Base-by-base conservation (phyloP, 306 rosid species). In the Lathyrus aphaca region DNA sequence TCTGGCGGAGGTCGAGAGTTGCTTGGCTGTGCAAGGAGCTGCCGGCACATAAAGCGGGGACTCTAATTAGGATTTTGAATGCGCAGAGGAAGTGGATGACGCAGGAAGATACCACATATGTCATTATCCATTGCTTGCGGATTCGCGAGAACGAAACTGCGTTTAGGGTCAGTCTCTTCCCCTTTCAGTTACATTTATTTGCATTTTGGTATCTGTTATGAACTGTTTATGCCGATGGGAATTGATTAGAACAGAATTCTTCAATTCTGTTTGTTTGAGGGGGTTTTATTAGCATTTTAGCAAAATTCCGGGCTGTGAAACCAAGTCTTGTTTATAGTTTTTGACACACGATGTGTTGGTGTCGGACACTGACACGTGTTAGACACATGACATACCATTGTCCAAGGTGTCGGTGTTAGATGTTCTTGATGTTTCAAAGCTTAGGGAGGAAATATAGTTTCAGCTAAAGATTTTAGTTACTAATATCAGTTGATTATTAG, bases 21-120 rank as follows among this genome's bases (percentile, higher is more conserved):
- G 86, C 86, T 17, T 82, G 86, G 86, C 74, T 82, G 29, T 82
- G 86, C 65, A 82, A 82, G 74, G 82, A 82, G 25, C 61, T 82
- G 0, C 86, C 86, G 5, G 77, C 77, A 0, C 80, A 82, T 18
- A 82, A 78, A 65, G 71, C 78, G 4, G 82, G 75, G 44, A 74
- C 72, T 14, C 54, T 81, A 59, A 62, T 82, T 10, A 79, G 87
- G 57, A 73, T 93, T 51, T 90, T 93, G 40, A 93, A 90, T 58
- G 98, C 79, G 17, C 97, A 93, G 84, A 84, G 23, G 77, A 93
- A 93, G 56, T 93, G 98, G 98, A 30, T 90, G 81, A 83, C 75
- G 73, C 97, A 90, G 37, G 85, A 77, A 3, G 85, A 77, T 12
- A 63, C 82, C 10, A 84, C 96, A 13, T 93, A 93, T 78, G 70